phyloP scores from a whole-genome alignment of 2,329 filamentous ascomycete genomes.

The Aspergillus bombycis region DNA sequence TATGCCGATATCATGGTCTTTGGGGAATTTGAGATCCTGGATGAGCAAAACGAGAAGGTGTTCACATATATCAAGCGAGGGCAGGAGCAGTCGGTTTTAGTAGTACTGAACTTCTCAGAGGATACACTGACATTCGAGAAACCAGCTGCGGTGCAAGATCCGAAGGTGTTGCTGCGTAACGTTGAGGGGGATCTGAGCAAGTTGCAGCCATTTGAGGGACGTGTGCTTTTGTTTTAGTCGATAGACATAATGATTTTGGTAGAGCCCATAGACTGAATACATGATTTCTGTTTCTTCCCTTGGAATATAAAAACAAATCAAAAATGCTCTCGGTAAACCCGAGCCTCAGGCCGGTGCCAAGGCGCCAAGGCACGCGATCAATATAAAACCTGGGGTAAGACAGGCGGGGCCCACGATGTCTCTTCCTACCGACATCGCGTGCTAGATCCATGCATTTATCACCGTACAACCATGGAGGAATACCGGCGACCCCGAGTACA shows the following conservation, averaged over 20 bases:
- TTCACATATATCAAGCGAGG: conserved; percentile 46
- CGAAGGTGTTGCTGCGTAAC: conserved; percentile 29
- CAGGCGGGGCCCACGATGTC: not conserved
- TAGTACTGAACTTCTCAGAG: conserved; percentile 23
- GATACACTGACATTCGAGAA: conserved; percentile 2
- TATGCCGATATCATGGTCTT: conserved; percentile 67
- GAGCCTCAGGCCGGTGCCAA: not conserved
- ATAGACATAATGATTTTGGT: not conserved
- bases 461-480: not conserved
- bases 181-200: conserved; percentile 21
- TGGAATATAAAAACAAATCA: not conserved
- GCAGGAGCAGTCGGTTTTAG: conserved; percentile 6
- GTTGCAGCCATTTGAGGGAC: conserved; percentile 38
- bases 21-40: conserved; percentile 63
- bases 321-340: not conserved
- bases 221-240: conserved; percentile 20
- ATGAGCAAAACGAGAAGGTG: conserved; percentile 53
- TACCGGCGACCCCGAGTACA: conserved; percentile 14
- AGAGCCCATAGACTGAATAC: not conserved
- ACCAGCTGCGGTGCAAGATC: not conserved
- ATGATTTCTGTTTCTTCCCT: not conserved
- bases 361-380: not conserved
- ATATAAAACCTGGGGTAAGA: not conserved
- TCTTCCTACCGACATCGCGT: not conserved
- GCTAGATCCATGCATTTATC: not conserved